Conservation (phyloP, 257 asterid species). For the Solanum tarapatanum region DNA sequence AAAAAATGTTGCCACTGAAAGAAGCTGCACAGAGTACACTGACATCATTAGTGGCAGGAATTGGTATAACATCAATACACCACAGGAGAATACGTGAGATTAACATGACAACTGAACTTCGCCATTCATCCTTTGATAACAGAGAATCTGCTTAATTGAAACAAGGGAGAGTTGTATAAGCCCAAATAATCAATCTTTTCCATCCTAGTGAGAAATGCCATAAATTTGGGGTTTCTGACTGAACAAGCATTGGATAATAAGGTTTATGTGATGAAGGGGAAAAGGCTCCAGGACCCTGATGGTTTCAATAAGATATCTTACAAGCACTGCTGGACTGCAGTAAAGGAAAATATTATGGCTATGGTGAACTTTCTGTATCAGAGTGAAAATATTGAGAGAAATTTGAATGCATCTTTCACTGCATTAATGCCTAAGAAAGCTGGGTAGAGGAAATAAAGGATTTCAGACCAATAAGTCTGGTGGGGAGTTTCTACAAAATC, state of each 20-base stretch:
- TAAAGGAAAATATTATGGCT: background rate
- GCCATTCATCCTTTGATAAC: background rate
- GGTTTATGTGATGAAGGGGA: background rate
- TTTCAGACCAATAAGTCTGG: background rate
- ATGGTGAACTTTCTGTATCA: background rate
- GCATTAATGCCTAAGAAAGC: background rate
- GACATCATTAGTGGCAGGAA: background rate
- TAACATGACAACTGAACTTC: background rate
- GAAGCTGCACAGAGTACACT: constrained; percentile 45
- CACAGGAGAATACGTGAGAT: background rate
- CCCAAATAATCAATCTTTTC: background rate
- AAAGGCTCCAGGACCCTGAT: background rate
- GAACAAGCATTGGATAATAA: background rate
- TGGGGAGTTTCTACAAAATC: background rate
- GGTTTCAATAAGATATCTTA: background rate
- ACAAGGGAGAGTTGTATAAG: background rate
- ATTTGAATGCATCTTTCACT: background rate
- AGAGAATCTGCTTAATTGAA: background rate
- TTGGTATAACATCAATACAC: background rate
- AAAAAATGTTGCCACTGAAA: constrained; percentile 45
- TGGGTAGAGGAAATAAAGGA: background rate
- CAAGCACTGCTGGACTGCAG: background rate
- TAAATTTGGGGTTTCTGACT: background rate
- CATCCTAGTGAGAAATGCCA: background rate
- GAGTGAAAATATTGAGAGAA: background rate